Percentiles rank a stretch among this genome's conserved stretches.
Conservation (phyloP, 768 basidiomycete genomes). For the Boletus rubescentipes region DNA sequence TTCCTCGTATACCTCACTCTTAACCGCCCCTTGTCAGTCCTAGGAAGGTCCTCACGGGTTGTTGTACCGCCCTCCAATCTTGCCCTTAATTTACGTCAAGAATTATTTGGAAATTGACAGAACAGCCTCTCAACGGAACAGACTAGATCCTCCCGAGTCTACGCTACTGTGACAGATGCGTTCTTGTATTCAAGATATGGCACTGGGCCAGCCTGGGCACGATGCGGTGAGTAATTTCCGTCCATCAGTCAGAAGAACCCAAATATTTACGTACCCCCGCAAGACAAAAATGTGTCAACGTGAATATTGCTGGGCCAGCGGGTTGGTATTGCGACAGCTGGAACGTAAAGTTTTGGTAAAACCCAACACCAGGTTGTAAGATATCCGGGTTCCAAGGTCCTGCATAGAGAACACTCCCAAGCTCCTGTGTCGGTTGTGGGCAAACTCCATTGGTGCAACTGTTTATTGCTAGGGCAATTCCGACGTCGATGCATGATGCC, state of each 20-base stretch:
- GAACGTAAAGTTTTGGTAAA: conserved; percentile 24
- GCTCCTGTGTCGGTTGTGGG: conserved; percentile 11
- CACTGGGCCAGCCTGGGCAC: conserved; percentile 11
- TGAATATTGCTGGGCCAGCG: conserved; percentile 16
- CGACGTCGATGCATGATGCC: conserved; percentile 16
- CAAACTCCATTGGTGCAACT: conserved; percentile 18
- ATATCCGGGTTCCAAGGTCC: conserved; percentile 15
- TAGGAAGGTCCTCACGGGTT: too few relatives aligned
- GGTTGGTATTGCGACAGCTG: conserved; percentile 10
- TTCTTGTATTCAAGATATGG: conserved; percentile 23
- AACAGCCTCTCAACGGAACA: neutral
- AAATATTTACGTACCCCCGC: conserved; percentile 8
- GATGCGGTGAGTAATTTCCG: neutral
- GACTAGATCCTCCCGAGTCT: neutral
- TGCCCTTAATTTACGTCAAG: neutral
- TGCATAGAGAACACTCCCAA: conserved; percentile 21
- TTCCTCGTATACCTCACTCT: too few relatives aligned
- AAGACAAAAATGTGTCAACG: conserved; percentile 18
- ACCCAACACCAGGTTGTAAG: conserved; percentile 1
- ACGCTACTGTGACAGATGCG: conserved; percentile 18
- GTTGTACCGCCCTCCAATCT: too few relatives aligned
- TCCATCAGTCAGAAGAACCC: neutral
- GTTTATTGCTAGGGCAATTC: conserved; percentile 20
- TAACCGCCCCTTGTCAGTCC: too few relatives aligned
- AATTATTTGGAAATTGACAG: too few relatives aligned